phyloP scores from a whole-genome alignment of 1,284 basidiomycete genomes.

The Neonothopanus nambi region DNA sequence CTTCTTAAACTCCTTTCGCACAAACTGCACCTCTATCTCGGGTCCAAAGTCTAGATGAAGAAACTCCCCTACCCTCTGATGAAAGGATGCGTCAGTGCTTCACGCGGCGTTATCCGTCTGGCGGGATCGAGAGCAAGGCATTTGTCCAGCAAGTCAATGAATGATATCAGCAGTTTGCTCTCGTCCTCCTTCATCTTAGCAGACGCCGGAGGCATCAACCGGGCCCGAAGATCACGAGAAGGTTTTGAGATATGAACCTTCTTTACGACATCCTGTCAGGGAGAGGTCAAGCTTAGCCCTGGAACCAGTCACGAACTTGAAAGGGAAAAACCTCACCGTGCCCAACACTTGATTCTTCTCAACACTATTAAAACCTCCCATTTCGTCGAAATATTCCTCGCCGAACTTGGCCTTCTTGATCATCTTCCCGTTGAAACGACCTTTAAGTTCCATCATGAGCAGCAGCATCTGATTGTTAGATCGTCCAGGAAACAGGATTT shows the following conservation, averaged over 20 bases:
- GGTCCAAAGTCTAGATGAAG: too few species aligned
- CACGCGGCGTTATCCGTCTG: constrained; percentile 83
- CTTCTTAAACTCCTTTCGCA: too few species aligned
- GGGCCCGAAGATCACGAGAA: constrained; percentile 74
- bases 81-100: constrained; percentile 88
- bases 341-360: constrained; percentile 86
- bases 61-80: constrained; percentile 64
- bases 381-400: constrained; percentile 92
- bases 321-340: constrained; percentile 59
- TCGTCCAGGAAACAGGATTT: constrained; percentile 95
- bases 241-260: constrained; percentile 88
- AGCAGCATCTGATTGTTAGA: constrained; percentile 98
- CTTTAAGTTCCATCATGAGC: constrained; percentile 96
- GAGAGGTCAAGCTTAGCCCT: constrained; percentile 3
- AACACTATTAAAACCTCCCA: constrained; percentile 77
- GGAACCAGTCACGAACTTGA: constrained; percentile 11
- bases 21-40: too few species aligned
- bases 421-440: constrained; percentile 91
- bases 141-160: constrained; percentile 91
- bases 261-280: constrained; percentile 70
- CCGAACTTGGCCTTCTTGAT: constrained; percentile 94
- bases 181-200: constrained; percentile 89
- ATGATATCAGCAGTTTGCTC: constrained; percentile 76
- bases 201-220: constrained; percentile 79
- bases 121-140: constrained; percentile 90